Evolutionary conservation across 2,329 filamentous ascomycete species (phyloP), one percentile per base, ranked within the genome.

Genomic region (Epichloe sibirici): DNA sequence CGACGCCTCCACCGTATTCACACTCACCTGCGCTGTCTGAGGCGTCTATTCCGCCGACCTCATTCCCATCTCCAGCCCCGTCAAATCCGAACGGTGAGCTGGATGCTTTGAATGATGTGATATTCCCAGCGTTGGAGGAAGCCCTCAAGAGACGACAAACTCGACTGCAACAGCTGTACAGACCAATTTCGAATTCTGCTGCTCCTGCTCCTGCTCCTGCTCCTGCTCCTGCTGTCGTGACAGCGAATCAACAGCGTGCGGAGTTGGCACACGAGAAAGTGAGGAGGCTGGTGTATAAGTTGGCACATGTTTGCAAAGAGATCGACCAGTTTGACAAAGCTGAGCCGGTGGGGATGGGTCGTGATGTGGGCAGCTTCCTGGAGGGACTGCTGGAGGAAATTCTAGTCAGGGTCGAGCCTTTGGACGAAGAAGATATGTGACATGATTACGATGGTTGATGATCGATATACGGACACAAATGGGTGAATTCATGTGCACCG

Each of bases 311-410:
- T 25, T 95, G 95, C 68, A 85, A 85, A 63, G 90, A 95, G 66
- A 89, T 98, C 62, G 91, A 98, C 67, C 79, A 86, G 57, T 87
- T 84, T 69, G 93, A 98, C 68, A 86, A 85, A 65, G 80, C 83
- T 44, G 86, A 89, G 59, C 88, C 90, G 5, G 89, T 97, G 11
- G 89, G 90, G 1, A 96, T 97, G 91, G 91, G 90, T 0, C 84
- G 88, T 45, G 90, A 91, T 28, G 90, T 95, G 2, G 83, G 83
- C 45, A 88, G 87, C 1, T 94, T 97, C 60, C 70, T 97, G 7
- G 93, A 98, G 67, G 91, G 90, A 0, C 80, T 97, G 57, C 72
- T 98, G 37, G 93, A 98, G 67, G 93, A 98, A 73, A 85, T 98
- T 25, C 72, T 98, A 23, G 90, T 96, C 38, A 74, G 93, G 52